These are phyloP conservation scores for Ogataea pini DNA, from an alignment of 805 yeast genomes.

Conservation along the genomic window DNA sequence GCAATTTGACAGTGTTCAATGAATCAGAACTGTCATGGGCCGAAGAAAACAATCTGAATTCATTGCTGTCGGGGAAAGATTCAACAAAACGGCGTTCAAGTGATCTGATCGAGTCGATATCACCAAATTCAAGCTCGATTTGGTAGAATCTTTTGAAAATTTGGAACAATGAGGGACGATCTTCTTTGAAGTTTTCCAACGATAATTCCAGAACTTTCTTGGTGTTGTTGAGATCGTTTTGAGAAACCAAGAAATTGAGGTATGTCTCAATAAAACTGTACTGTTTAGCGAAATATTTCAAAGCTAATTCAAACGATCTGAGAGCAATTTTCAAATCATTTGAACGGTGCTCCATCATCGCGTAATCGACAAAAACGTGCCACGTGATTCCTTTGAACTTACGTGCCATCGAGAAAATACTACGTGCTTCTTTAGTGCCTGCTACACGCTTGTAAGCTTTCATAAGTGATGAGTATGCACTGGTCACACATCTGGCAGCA, in stretches of 20 bases:
- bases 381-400: conserved; percentile 62
- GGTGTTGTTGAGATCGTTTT: conserved; percentile 68
- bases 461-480: conserved; percentile 70
- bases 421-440: conserved; percentile 59
- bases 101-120: conserved; percentile 61
- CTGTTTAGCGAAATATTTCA: conserved; percentile 51
- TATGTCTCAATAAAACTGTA: conserved; percentile 69
- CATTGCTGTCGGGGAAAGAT: conserved; percentile 61
- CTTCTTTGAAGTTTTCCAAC: conserved; percentile 51
- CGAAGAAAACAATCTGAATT: conserved; percentile 25
- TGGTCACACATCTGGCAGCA: conserved; percentile 50
- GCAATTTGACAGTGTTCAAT: conserved; percentile 36
- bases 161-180: conserved; percentile 41
- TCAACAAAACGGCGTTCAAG: conserved; percentile 68
- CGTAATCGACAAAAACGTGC: conserved; percentile 80
- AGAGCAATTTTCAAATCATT: conserved; percentile 68
- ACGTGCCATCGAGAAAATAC: conserved; percentile 68
- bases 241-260: conserved; percentile 66
- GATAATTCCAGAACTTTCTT: conserved; percentile 83
- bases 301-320: conserved; percentile 77
- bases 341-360: conserved; percentile 73
- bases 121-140: conserved; percentile 72
- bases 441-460: conserved; percentile 61
- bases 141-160: conserved; percentile 60
- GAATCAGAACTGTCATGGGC: conserved; percentile 22